phyloP scores from a whole-genome alignment of 805 yeast genomes.

The Ascoidea rubescens region DNA sequence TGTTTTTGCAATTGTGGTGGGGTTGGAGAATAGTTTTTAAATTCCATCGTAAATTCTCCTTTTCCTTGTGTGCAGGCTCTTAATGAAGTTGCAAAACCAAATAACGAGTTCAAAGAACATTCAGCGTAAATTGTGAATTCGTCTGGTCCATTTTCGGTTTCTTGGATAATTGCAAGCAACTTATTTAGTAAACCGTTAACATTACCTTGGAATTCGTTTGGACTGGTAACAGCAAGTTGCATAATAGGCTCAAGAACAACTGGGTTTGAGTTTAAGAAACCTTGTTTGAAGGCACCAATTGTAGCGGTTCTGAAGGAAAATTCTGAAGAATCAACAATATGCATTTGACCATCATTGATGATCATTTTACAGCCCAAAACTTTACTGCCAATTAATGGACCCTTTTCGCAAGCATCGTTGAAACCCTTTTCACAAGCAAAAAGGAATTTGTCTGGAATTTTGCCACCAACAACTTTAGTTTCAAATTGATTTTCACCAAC shows the following conservation, averaged over 20 bases:
- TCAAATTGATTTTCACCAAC: constrained; percentile 64
- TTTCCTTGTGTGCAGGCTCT: constrained; percentile 98
- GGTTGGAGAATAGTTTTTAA: constrained; percentile 83
- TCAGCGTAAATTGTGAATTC: constrained; percentile 91
- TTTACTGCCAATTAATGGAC: constrained; percentile 90
- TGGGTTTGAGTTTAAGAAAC: constrained; percentile 73
- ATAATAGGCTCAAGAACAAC: constrained; percentile 92
- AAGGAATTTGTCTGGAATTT: constrained; percentile 87
- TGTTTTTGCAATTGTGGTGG: constrained; percentile 83
- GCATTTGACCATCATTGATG: constrained; percentile 94
- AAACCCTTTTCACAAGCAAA: constrained; percentile 93
- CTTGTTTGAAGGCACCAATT: constrained; percentile 80
- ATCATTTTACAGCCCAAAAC: constrained; percentile 90
- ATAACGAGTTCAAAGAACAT: constrained; percentile 92
- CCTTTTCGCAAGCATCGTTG: constrained; percentile 88
- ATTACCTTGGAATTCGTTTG: constrained; percentile 89
- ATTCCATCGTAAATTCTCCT: constrained; percentile 94
- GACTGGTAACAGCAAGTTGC: constrained; percentile 88
- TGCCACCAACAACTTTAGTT: constrained; percentile 91
- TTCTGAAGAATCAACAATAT: constrained; percentile 94
- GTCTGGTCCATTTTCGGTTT: constrained; percentile 87
- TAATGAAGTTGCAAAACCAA: constrained; percentile 88
- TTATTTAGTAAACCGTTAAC: constrained; percentile 88
- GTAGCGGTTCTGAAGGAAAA: constrained; percentile 91
- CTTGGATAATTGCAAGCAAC: constrained; percentile 81